These are phyloP conservation scores for Uronychia setigera DNA, from an alignment of 73 alveolate species.

Conservation along the genomic window DNA sequence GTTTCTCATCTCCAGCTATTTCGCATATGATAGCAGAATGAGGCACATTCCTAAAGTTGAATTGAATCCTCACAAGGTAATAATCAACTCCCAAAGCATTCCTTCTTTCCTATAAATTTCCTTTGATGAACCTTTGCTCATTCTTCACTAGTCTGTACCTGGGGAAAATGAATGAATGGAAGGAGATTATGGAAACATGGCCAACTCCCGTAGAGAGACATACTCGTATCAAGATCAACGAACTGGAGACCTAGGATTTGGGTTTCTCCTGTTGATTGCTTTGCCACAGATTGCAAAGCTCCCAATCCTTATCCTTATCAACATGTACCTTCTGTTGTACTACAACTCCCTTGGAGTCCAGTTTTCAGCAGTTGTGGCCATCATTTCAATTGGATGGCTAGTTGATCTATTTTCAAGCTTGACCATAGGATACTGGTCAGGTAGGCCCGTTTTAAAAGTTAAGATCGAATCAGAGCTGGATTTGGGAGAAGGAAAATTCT, in stretches of 20 bases:
- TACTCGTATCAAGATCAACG: not conserved
- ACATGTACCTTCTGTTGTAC: not conserved
- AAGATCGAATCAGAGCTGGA: not conserved
- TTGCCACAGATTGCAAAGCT: not conserved
- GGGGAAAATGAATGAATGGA: too few relatives aligned
- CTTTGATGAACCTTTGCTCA: too few relatives aligned
- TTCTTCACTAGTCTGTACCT: too few relatives aligned
- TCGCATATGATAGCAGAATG: not conserved
- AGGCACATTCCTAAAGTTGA: not conserved
- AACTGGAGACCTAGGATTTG: not conserved
- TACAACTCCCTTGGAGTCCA: not conserved
- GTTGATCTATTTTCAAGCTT: not conserved
- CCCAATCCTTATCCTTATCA: not conserved
- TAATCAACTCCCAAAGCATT: too few relatives aligned
- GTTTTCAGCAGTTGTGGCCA: not conserved
- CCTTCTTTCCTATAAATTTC: too few relatives aligned
- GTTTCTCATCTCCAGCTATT: not conserved
- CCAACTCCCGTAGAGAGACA: not conserved
- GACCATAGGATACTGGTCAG: not conserved
- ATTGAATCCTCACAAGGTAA: too few relatives aligned
- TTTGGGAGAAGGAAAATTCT: not conserved
- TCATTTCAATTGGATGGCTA: not conserved
- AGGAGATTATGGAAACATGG: too few relatives aligned
- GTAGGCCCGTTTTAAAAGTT: not conserved
- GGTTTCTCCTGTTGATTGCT: not conserved